Evolutionary conservation across 441 rosid genomes (phyloP).

Genomic region (Pelargonium myrrhifolium): DNA sequence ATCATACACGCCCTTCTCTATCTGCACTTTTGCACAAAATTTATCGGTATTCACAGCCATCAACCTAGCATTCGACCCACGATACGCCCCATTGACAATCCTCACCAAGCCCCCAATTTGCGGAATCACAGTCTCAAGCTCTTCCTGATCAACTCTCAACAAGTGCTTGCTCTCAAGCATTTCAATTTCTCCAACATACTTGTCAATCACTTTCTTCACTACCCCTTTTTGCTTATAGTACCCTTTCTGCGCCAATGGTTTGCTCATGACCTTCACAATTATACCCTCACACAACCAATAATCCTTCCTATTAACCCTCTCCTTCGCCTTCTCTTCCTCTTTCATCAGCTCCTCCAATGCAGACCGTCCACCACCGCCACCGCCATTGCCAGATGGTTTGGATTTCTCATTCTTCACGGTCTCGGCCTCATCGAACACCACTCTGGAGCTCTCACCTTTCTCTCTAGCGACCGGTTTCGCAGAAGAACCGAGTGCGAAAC

Average conservation of each 20-base stretch:
- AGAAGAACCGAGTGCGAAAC: conserved; percentile 46
- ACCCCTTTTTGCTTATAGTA: conserved; percentile 86
- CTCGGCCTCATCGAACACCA: conserved; percentile 58
- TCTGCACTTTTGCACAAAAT: conserved; percentile 79
- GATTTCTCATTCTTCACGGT: conserved; percentile 29
- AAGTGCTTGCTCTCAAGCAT: conserved; percentile 74
- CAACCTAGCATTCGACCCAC: conserved; percentile 67
- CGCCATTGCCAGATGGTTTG: conserved; percentile 24
- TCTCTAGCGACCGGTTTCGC: conserved; percentile 31
- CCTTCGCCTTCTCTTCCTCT: conserved; percentile 78
- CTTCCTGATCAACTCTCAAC: conserved; percentile 84
- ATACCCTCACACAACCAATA: conserved; percentile 85
- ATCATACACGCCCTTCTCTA: conserved; percentile 86
- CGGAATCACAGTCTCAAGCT: conserved; percentile 89
- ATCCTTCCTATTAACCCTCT: conserved; percentile 72
- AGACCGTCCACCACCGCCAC: conserved; percentile 30
- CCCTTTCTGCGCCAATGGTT: conserved; percentile 64
- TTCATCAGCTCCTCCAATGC: conserved; percentile 85
- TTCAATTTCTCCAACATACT: conserved; percentile 79
- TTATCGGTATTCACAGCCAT: conserved; percentile 71
- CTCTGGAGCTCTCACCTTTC: conserved; percentile 40
- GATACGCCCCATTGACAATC: conserved; percentile 84
- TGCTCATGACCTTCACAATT: conserved; percentile 86
- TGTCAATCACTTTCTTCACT: conserved; percentile 72
- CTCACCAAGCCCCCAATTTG: conserved; percentile 71